phyloP scores from a whole-genome alignment of 208 protist species.

The Herpetomonas tarakana region DNA sequence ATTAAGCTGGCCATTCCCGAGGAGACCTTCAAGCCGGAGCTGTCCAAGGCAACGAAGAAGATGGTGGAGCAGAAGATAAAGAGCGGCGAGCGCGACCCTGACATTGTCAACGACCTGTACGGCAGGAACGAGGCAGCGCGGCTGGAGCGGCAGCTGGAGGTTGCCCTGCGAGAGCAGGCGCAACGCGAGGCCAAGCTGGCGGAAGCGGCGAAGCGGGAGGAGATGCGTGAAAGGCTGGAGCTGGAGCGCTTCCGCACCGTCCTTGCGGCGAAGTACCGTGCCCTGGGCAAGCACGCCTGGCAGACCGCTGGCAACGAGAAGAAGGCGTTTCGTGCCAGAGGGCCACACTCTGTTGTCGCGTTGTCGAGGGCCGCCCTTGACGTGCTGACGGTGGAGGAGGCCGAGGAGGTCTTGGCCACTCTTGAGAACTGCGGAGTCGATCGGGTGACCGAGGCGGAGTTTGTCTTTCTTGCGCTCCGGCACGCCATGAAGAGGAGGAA shows the following conservation, averaged over 20 bases:
- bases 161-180: conserved; percentile 22
- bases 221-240: conserved; percentile 28
- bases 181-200: conserved; percentile 20
- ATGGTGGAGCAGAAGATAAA: conserved; percentile 51
- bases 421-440: conserved; percentile 32
- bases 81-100: conserved; percentile 32
- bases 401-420: conserved; percentile 51
- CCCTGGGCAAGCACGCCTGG: conserved; percentile 21
- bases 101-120: conserved; percentile 43
- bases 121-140: conserved; percentile 9
- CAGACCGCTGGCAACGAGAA: conserved; percentile 8
- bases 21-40: conserved; percentile 29
- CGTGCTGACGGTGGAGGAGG: conserved; percentile 52
- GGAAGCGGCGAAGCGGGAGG: conserved; percentile 16
- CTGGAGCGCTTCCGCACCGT: conserved; percentile 38
- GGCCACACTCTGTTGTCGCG: conserved; percentile 38
- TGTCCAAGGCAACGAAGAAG: conserved; percentile 45
- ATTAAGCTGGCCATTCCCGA: not conserved
- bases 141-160: conserved; percentile 14
- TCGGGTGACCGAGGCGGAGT: conserved; percentile 37
- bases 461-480: conserved; percentile 34
- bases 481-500: conserved; percentile 13
- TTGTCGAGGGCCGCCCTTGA: conserved; percentile 52
- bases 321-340: conserved; percentile 22
- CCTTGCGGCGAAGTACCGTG: conserved; percentile 57